These are phyloP conservation scores for Mortierella sp. DNA, from an alignment of 371 early-diverging fungal genomes.

Conservation along the genomic window DNA sequence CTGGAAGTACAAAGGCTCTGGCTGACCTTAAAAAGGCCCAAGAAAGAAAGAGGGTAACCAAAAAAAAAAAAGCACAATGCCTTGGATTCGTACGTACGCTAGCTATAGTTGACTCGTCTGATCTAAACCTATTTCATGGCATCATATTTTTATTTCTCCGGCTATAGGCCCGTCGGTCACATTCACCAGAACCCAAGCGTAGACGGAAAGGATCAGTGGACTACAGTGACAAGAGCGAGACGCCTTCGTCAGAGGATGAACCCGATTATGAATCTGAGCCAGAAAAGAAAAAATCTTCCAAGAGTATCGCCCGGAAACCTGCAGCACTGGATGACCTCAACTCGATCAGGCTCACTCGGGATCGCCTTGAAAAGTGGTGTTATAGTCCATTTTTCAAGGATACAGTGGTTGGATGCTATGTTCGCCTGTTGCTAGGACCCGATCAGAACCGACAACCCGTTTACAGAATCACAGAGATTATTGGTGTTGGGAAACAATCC, in stretches of 20 bases:
- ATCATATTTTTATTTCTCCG: not conserved
- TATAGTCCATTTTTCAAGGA: slow-evolving; percentile 79
- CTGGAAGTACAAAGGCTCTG: slow-evolving; percentile 48
- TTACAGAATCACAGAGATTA: slow-evolving; percentile 75
- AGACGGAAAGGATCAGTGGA: slow-evolving; percentile 48
- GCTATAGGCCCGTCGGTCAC: slow-evolving; percentile 47
- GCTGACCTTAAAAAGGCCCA: slow-evolving; percentile 53
- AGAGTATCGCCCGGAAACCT: slow-evolving; percentile 59
- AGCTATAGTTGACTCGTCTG: not conserved
- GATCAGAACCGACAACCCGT: slow-evolving; percentile 65
- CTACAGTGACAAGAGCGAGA: slow-evolving; percentile 51
- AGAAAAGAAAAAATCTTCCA: slow-evolving; percentile 49
- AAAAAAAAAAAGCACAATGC: no score
- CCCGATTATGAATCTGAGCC: slow-evolving; percentile 51
- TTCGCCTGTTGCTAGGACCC: slow-evolving; percentile 74
- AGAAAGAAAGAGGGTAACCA: slow-evolving; percentile 52
- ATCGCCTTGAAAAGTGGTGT: slow-evolving; percentile 79
- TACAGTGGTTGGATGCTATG: slow-evolving; percentile 74
- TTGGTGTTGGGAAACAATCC: slow-evolving; percentile 69
- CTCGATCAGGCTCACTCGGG: slow-evolving; percentile 68
- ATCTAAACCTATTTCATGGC: not conserved
- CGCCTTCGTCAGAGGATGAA: slow-evolving; percentile 38
- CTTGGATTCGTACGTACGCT: no score
- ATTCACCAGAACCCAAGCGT: slow-evolving; percentile 51
- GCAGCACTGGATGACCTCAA: slow-evolving; percentile 74